Percentiles rank a stretch among this genome's conserved stretches.
Conservation (phyloP, 495 filamentous ascomycete species). For the Penicillium paxilli region DNA sequence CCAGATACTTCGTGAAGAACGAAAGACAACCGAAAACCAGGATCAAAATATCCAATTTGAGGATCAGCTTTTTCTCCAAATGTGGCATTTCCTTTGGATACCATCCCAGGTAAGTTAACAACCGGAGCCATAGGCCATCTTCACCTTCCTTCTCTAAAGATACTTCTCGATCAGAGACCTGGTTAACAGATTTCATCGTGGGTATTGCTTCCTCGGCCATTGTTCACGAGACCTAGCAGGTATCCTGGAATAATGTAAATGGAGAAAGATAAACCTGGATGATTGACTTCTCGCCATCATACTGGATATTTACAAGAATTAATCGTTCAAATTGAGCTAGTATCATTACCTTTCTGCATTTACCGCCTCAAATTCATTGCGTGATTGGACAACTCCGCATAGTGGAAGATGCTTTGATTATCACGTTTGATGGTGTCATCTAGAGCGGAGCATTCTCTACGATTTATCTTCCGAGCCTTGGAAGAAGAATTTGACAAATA, state of each 20-base stretch:
- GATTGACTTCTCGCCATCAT: too few species aligned
- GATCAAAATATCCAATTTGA: constrained; percentile 18
- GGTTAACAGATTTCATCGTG: background rate
- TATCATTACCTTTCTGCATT: too few species aligned
- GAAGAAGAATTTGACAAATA: too few species aligned
- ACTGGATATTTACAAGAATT: too few species aligned
- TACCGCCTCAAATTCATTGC: too few species aligned
- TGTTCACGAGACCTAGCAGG: too few species aligned
- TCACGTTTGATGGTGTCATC: constrained; percentile 5
- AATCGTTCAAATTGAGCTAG: too few species aligned
- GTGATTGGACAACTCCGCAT: too few species aligned
- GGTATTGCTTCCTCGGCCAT: background rate
- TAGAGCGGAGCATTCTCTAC: background rate
- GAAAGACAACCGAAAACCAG: constrained; percentile 18
- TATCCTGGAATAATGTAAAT: too few species aligned
- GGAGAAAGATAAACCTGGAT: too few species aligned
- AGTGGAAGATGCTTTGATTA: constrained; percentile 4
- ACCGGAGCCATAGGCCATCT: background rate
- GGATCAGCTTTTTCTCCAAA: constrained; percentile 9
- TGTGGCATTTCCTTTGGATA: background rate
- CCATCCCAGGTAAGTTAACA: background rate
- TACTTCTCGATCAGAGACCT: background rate
- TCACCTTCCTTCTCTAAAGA: background rate
- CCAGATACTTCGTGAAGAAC: constrained; percentile 39
- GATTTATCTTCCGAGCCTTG: too few species aligned